Evolutionary conservation across 192 early-diverging fungal species (phyloP).

Genomic region (Blastocladiella britannica): DNA sequence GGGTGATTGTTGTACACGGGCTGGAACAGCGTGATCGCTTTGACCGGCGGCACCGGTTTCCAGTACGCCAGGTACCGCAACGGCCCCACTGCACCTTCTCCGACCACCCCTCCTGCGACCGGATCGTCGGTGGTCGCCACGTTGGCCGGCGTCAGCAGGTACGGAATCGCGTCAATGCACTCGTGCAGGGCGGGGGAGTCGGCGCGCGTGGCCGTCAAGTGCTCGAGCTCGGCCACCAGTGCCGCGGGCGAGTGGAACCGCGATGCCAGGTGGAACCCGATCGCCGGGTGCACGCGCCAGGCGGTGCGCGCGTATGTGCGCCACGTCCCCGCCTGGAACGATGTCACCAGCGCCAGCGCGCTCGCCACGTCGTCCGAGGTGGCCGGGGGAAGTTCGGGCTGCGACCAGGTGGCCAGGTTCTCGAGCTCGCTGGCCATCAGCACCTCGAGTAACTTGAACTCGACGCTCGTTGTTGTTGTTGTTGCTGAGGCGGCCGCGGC

Average conservation of each 20-base stretch:
- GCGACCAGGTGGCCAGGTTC: constrained; percentile 63
- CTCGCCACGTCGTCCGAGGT: constrained; percentile 11
- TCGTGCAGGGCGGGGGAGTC: constrained; percentile 9
- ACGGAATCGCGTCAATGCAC: constrained; percentile 6
- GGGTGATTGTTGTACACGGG: constrained; percentile 28
- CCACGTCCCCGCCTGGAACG: constrained; percentile 9
- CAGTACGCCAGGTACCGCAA: constrained; percentile 58
- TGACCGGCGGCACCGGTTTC: constrained; percentile 73
- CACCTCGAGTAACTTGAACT: constrained; percentile 45
- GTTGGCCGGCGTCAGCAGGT: constrained; percentile 12
- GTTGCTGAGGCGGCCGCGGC: too few relatives aligned
- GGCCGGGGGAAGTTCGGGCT: constrained; percentile 33
- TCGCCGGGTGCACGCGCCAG: neutral
- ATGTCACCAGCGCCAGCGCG: constrained; percentile 10
- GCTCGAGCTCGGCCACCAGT: constrained; percentile 13
- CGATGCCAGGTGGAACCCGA: constrained; percentile 16
- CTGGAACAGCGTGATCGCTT: constrained; percentile 22
- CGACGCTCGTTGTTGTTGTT: too few relatives aligned
- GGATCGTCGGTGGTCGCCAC: neutral
- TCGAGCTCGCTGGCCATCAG: constrained; percentile 76
- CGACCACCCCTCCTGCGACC: too few relatives aligned
- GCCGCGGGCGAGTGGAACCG: constrained; percentile 5
- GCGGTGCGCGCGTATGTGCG: neutral
- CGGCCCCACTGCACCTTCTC: neutral
- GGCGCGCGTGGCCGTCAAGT: constrained; percentile 6